A percentile compares a stretch with the other conserved stretches of the same genome.
Evolutionary conservation across 2,329 filamentous ascomycete genomes (phyloP).

Genomic region (Pyrenophora seminiperda): DNA sequence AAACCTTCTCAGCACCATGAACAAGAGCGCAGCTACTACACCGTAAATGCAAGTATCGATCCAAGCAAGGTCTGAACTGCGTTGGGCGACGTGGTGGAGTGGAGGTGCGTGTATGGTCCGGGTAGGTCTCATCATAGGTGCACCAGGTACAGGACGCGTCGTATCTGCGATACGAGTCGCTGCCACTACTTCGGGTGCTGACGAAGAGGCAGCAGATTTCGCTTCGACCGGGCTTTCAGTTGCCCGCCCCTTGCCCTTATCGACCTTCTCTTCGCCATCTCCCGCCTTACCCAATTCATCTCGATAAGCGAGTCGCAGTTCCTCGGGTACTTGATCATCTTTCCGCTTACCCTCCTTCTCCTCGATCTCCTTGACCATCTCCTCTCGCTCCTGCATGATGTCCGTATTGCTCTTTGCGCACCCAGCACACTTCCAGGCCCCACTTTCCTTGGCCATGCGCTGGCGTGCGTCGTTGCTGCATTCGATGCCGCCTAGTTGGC

Average conservation of each 20-base stretch:
- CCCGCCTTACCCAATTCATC: conserved; percentile 66
- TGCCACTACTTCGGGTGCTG: conserved; percentile 11
- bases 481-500: conserved; percentile 89
- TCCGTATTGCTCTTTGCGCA: conserved; percentile 76
- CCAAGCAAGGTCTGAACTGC: conserved; percentile 65
- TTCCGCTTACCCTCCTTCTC: conserved; percentile 50
- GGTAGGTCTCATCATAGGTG: conserved; percentile 16
- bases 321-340: conserved; percentile 58
- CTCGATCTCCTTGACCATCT: conserved; percentile 56
- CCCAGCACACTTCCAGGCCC: conserved; percentile 68
- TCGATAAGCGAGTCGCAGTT: conserved; percentile 70
- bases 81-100: conserved; percentile 33
- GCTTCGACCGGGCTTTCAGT: conserved; percentile 1
- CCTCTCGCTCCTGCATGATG: conserved; percentile 73
- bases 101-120: conserved; percentile 20
- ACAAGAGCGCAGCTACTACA: conserved; percentile 69
- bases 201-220: background rate
- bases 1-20: conserved; percentile 66
- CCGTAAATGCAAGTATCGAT: conserved; percentile 80
- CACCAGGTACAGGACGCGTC: background rate
- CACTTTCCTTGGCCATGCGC: conserved; percentile 70
- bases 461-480: conserved; percentile 67
- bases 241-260: conserved; percentile 32
- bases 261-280: conserved; percentile 15
- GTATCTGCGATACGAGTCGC: conserved; percentile 5